Percentiles rank a stretch among this genome's conserved stretches.
Evolutionary conservation across 805 yeast genomes (phyloP).

Genomic region (Yamadazyma nakazawae): DNA sequence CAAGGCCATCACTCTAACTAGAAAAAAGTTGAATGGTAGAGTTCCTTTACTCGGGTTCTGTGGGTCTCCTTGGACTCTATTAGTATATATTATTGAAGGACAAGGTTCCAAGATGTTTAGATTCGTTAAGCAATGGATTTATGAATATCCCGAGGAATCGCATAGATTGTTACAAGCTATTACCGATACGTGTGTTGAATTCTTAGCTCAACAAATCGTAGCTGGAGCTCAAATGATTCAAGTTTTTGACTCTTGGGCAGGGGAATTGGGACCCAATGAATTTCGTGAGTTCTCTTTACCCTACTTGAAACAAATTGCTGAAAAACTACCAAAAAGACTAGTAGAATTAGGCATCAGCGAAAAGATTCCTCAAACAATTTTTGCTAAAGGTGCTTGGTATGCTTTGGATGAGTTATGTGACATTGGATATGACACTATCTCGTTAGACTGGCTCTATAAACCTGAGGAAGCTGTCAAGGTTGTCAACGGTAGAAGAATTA

Average conservation of each 20-base stretch:
- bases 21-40: constrained; percentile 79
- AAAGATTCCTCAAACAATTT: constrained; percentile 79
- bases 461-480: constrained; percentile 82
- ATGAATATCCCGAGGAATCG: constrained; percentile 68
- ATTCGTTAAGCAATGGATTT: constrained; percentile 90
- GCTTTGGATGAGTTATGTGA: constrained; percentile 83
- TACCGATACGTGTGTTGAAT: constrained; percentile 87
- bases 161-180: constrained; percentile 69
- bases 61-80: constrained; percentile 97
- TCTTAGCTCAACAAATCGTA: constrained; percentile 87
- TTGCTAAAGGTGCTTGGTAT: constrained; percentile 97
- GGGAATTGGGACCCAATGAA: constrained; percentile 89
- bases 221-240: constrained; percentile 99
- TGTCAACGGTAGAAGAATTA: constrained; percentile 66
- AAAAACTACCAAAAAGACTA: constrained; percentile 64
- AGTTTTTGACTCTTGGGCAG: constrained; percentile 97
- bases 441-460: constrained; percentile 86
- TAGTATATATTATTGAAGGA: constrained; percentile 97
- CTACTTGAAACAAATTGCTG: constrained; percentile 72
- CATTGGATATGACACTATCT: constrained; percentile 80
- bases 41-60: constrained; percentile 94
- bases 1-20: constrained; percentile 87
- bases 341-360: constrained; percentile 68
- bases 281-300: constrained; percentile 88
- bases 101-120: constrained; percentile 92